Evolutionary conservation across 768 basidiomycete species (phyloP), one percentile per base, ranked within the genome.

Genomic region (Pulveroboletus sp.): DNA sequence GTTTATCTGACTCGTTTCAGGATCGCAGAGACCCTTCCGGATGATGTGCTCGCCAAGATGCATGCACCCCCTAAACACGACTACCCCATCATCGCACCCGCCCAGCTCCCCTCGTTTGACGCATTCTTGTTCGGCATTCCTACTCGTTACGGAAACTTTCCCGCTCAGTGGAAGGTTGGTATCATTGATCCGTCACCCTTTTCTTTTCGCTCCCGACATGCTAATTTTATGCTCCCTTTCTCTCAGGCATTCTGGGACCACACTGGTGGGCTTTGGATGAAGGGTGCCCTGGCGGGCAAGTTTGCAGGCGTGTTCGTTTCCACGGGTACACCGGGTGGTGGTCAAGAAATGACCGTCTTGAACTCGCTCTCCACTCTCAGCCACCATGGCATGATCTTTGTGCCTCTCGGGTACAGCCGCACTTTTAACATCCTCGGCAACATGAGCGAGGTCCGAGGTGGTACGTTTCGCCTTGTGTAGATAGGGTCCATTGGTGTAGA

Each of bases 81-180:
- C 56, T 90, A 90, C 66, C 89, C 90, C 4, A 60, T 88, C 56
- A 72, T 90, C 58, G 72, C 68, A 3, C 75, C 84, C 21, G 66
- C 71, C 1, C 71, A 75, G 6, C 74, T 95, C 43, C 55, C 69
- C 17, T 49, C 74, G 6, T 87, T 76, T 60, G 88, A 94, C 57
- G 90, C 79, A 6, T 83, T 79, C 76, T 55, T 94, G 54, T 74
- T 90, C 43, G 91, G 89, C 51, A 73, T 90, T 49, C 85, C 85
- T 44, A 87, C 87, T 23, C 85, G 91, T 58, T 94, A 79, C 69
- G 91, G 91, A 35, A 82, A 78, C 60, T 83, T 89, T 67, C 80
- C 90, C 21, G 86, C 74, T 2, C 91, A 94, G 58, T 86, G 81
- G 81, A 87, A 86, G 79, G 84, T 80, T 44, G 2, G 71, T 55